These are phyloP conservation scores for Leptodontidium sp. DNA, from an alignment of 2,329 filamentous ascomycete genomes.

Conservation along the genomic window DNA sequence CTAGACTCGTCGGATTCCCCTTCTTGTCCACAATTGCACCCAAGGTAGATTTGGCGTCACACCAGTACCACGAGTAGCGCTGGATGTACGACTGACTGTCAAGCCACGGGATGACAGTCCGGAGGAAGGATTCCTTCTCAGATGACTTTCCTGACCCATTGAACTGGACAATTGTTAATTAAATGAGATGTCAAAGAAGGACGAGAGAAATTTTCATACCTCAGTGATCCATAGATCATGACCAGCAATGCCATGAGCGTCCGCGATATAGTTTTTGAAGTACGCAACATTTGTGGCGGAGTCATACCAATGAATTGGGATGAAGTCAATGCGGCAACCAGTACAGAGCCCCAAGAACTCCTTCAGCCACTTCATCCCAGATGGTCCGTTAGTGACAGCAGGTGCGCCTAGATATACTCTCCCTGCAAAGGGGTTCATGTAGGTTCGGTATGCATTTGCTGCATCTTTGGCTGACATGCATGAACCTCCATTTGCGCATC, in stretches of 20 bases:
- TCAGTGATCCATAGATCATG: constrained; percentile 53
- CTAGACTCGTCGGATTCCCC: constrained; percentile 14
- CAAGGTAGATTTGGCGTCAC: constrained; percentile 13
- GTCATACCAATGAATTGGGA: constrained; percentile 58
- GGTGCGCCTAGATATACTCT: constrained; percentile 53
- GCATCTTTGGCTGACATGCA: constrained; percentile 40
- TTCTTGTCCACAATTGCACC: constrained; percentile 14
- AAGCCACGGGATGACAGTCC: constrained; percentile 53
- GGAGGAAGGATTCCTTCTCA: constrained; percentile 49
- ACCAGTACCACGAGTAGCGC: constrained; percentile 26
- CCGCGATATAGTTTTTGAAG: constrained; percentile 53
- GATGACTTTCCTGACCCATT: constrained; percentile 44
- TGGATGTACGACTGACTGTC: constrained; percentile 45
- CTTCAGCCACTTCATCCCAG: constrained; percentile 20
- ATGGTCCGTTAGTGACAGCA: constrained; percentile 51
- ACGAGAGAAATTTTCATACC: too few relatives aligned
- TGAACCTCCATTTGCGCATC: constrained; percentile 41
- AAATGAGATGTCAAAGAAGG: too few relatives aligned
- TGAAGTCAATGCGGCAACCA: constrained; percentile 52
- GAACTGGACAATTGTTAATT: too few relatives aligned
- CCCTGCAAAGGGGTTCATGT: constrained; percentile 53
- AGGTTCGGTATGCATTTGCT: constrained; percentile 49
- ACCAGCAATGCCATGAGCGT: constrained; percentile 47
- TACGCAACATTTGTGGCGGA: constrained; percentile 47
- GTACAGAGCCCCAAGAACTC: constrained; percentile 24